Evolutionary conservation across 768 basidiomycete species (phyloP).

Genomic region (Leccinum rimulosum): DNA sequence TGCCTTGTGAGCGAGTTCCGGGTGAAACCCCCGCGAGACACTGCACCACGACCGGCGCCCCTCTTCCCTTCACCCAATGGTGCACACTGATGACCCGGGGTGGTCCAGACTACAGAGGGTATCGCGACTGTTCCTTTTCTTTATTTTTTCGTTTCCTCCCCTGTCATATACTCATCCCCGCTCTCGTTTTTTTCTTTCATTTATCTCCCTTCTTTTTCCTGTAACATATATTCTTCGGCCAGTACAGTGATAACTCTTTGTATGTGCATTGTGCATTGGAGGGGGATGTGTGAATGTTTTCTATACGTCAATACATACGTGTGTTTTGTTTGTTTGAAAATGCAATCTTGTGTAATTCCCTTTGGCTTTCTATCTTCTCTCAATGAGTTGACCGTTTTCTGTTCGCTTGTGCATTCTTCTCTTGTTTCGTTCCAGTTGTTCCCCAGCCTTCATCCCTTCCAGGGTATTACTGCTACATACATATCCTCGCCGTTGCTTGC

Average conservation of each 20-base stretch:
- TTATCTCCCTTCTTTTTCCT: constrained; percentile 24
- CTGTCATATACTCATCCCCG: constrained; percentile 7
- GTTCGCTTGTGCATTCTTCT: not conserved
- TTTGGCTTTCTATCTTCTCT: not conserved
- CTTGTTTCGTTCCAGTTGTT: not conserved
- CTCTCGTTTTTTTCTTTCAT: constrained; percentile 17
- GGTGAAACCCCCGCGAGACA: constrained; percentile 67
- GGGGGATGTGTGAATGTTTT: constrained; percentile 14
- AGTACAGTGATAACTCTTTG: constrained; percentile 27
- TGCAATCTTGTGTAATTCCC: constrained; percentile 13
- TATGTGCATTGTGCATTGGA: constrained; percentile 17
- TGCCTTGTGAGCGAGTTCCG: constrained; percentile 74
- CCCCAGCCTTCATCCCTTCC: not conserved
- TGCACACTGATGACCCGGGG: constrained; percentile 22
- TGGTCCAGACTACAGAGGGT: constrained; percentile 3
- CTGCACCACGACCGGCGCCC: constrained; percentile 35
- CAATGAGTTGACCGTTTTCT: not conserved
- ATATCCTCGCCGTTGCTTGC: not conserved
- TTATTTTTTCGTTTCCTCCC: not conserved
- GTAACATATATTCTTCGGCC: constrained; percentile 23
- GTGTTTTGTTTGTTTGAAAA: constrained; percentile 14
- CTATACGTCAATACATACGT: constrained; percentile 21
- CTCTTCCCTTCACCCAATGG: constrained; percentile 40
- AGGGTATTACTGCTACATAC: constrained; percentile 1
- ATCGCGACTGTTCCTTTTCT: not conserved